Conservation (phyloP, 306 rosid genomes). For the Astragalus glycyphyllos region DNA sequence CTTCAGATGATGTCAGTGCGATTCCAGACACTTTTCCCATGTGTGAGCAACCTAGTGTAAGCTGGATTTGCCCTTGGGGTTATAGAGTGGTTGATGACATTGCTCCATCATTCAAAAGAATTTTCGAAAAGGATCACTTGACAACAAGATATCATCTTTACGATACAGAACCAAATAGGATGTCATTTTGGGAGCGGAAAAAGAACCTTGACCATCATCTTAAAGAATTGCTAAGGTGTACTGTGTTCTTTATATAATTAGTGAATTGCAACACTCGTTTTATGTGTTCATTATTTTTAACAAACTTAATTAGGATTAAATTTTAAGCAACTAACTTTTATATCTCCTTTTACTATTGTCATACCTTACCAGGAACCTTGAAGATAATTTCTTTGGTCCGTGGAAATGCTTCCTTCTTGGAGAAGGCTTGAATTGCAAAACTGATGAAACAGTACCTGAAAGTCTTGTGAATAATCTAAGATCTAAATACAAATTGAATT, state of each 20-base stretch:
- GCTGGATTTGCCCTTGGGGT: constrained; percentile 89
- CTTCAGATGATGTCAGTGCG: constrained; percentile 43
- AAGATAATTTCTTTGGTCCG: constrained; percentile 80
- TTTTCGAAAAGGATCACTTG: constrained; percentile 67
- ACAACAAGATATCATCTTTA: constrained; percentile 46
- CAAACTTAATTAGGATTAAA: constrained; percentile 28
- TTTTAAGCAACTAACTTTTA: constrained; percentile 18
- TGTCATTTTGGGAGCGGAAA: constrained; percentile 57
- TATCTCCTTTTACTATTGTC: background rate
- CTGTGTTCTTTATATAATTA: too few species aligned
- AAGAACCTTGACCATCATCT: constrained; percentile 61
- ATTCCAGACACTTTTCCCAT: constrained; percentile 25
- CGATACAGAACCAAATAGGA: too few species aligned
- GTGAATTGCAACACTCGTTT: too few species aligned
- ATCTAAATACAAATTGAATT: constrained; percentile 68
- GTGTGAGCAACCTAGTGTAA: constrained; percentile 40
- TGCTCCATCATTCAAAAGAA: constrained; percentile 72
- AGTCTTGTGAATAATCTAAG: constrained; percentile 60
- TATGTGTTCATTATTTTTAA: constrained; percentile 21
- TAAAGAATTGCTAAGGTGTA: constrained; percentile 41
- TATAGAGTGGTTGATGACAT: constrained; percentile 69
- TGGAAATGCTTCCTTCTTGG: constrained; percentile 82
- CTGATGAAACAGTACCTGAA: constrained; percentile 55
- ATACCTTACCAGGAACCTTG: constrained; percentile 63
- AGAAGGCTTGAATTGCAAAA: constrained; percentile 58